Evolutionary conservation across 192 early-diverging fungal genomes (phyloP), one percentile per base, ranked within the genome.

Genomic region (Backusella liffmaniae): DNA sequence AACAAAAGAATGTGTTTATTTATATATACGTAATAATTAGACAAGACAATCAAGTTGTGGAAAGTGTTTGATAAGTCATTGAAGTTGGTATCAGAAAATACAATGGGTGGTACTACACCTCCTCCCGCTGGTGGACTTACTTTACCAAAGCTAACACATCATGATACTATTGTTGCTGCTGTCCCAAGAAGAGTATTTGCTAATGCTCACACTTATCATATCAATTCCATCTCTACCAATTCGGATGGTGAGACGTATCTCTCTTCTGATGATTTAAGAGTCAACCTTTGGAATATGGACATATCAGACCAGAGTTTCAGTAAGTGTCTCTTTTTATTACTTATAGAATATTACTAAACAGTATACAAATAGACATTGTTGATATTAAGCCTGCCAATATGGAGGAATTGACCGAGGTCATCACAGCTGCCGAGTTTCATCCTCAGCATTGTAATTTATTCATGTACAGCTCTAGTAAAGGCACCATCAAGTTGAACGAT

Each of bases 381-480:
- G 97, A 99, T 80, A 98, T 99, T 80, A 99, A 99, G 87, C 97
- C 97, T 35, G 94, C 92, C 34, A 98, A 98, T 81, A 99, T 99
- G 97, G 97, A 99, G 79, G 97, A 99, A 76, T 81, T 99, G 76
- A 98, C 97, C 15, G 97, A 99, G 80, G 97, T 99, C 77, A 99
- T 99, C 79, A 99, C 97, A 13, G 94, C 96, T 0, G 96, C 96
- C 42, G 97, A 99, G 84, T 99, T 99, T 87, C 97, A 99, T 76
- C 97, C 97, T 1, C 73, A 81, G 35, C 93, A 96, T 78, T 99
- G 97, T 90, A 99, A 98, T 86, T 80, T 96, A 72, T 99, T 99
- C 83, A 94, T 96, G 90, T 99, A 98, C 86, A 95, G 94, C 80
- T 97, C 94, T 89, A 96, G 94, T 84, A 99, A 97, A 81, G 97